Conservation (phyloP, 2,329 filamentous ascomycete genomes). For the Exophiala spinifera region DNA sequence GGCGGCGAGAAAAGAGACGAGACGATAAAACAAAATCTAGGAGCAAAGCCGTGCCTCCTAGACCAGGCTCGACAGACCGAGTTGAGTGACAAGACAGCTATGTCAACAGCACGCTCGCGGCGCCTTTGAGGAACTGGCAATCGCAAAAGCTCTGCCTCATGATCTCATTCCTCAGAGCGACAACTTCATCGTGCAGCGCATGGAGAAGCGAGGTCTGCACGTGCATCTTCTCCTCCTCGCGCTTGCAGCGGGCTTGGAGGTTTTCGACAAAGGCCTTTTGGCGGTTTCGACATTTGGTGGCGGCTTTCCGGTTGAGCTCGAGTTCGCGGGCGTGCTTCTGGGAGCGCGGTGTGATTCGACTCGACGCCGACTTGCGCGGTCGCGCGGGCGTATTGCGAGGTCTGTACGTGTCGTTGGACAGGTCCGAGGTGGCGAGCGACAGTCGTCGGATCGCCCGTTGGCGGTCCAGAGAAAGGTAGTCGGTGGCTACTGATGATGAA, state of each 20-base stretch:
- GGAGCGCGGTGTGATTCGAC: slow-evolving; percentile 17
- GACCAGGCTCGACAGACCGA: no score
- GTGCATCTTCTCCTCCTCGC: slow-evolving; percentile 21
- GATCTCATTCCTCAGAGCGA: slow-evolving; percentile 17
- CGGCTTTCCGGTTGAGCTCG: slow-evolving; percentile 24
- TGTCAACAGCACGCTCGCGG: not conserved
- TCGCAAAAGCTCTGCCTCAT: slow-evolving; percentile 20
- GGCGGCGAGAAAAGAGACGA: no score
- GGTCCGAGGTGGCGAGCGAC: slow-evolving; percentile 12
- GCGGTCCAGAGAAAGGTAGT: slow-evolving; percentile 2
- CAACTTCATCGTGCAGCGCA: slow-evolving; percentile 20
- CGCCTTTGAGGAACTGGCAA: slow-evolving; percentile 4
- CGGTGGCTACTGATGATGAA: not conserved
- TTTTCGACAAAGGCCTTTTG: slow-evolving; percentile 21
- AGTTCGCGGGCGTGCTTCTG: slow-evolving; percentile 22
- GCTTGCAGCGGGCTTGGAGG: slow-evolving; percentile 17
- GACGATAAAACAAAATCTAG: no score
- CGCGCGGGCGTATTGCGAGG: slow-evolving; percentile 14
- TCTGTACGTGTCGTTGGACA: slow-evolving; percentile 12
- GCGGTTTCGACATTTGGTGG: slow-evolving; percentile 21
- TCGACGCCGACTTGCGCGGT: slow-evolving; percentile 6
- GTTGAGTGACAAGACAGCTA: no score
- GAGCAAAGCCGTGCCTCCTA: no score
- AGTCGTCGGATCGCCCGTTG: slow-evolving; percentile 14
- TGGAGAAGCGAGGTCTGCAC: slow-evolving; percentile 20